Conservation (phyloP, 306 rosid species). For the Cucurbita argyrosperma region DNA sequence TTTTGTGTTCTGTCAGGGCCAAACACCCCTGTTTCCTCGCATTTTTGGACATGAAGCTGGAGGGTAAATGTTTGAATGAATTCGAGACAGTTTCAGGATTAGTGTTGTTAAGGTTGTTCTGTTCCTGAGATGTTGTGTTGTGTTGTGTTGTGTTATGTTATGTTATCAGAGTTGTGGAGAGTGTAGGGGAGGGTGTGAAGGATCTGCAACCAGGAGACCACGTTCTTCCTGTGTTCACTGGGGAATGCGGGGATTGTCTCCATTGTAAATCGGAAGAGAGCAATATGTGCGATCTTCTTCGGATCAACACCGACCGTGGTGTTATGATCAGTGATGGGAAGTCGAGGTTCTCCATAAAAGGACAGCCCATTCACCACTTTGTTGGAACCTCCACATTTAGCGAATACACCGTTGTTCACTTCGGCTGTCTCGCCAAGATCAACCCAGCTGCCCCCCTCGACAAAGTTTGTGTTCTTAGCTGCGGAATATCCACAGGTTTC, state of each 20-base stretch:
- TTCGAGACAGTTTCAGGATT: too few relatives aligned
- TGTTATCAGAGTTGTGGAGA: slow-evolving; percentile 38
- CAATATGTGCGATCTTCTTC: slow-evolving; percentile 82
- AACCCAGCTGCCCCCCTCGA: slow-evolving; percentile 85
- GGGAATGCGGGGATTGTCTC: slow-evolving; percentile 75
- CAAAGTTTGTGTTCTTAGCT: slow-evolving; percentile 81
- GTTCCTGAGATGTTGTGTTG: neutral
- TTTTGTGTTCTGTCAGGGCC: slow-evolving; percentile 40
- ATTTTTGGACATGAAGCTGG: slow-evolving; percentile 93
- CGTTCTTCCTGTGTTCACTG: slow-evolving; percentile 83
- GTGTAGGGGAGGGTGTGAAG: slow-evolving; percentile 82
- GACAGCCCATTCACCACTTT: slow-evolving; percentile 67
- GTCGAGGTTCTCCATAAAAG: slow-evolving; percentile 54
- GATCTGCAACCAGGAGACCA: slow-evolving; percentile 71
- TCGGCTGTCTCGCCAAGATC: slow-evolving; percentile 72
- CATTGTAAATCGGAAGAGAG: slow-evolving; percentile 85
- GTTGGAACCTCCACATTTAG: slow-evolving; percentile 87
- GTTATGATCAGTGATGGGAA: slow-evolving; percentile 50
- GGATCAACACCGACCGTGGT: slow-evolving; percentile 82
- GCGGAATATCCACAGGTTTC: slow-evolving; percentile 81
- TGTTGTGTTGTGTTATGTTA: neutral
- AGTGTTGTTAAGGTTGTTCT: too few relatives aligned
- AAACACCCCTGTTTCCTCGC: slow-evolving; percentile 76
- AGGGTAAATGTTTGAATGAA: slow-evolving; percentile 28
- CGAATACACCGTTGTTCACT: slow-evolving; percentile 65